Evolutionary conservation across 306 rosid species (phyloP).

Genomic region (Cicer yamashitae): DNA sequence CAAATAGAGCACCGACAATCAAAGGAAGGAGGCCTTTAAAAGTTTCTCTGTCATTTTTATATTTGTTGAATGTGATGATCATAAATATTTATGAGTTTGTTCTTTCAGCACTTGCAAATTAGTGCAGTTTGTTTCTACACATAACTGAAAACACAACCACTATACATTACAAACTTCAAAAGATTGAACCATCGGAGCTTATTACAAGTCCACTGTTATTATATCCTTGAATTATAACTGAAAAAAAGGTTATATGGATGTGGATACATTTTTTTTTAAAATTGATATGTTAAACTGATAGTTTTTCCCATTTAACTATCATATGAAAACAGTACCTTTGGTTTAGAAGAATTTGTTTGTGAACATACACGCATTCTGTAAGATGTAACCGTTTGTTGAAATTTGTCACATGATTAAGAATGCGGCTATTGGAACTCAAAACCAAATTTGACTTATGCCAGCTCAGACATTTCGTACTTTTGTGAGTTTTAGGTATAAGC

Average conservation of each 20-base stretch:
- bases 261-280: not conserved
- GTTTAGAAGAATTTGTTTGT: not conserved
- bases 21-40: not conserved
- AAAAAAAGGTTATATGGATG: not conserved
- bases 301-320: conserved; percentile 10
- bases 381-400: conserved; percentile 20
- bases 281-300: conserved; percentile 7
- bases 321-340: not conserved
- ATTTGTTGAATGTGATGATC: not conserved
- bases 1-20: conserved; percentile 39
- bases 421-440: not conserved
- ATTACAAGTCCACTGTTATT: not conserved
- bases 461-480: too few species aligned
- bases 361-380: not conserved
- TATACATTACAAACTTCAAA: conserved; percentile 18
- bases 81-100: conserved; percentile 2
- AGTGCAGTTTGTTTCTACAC: not conserved
- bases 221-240: not conserved
- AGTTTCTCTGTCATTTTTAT: not conserved
- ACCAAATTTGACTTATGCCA: too few species aligned
- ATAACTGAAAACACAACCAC: not conserved
- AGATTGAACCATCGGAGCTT: conserved; percentile 20
- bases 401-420: conserved; percentile 17
- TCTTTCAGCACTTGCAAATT: conserved; percentile 1
- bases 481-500: too few species aligned